Evolutionary conservation across 805 yeast genomes (phyloP).

Genomic region (Yamadazyma tumulicola): DNA sequence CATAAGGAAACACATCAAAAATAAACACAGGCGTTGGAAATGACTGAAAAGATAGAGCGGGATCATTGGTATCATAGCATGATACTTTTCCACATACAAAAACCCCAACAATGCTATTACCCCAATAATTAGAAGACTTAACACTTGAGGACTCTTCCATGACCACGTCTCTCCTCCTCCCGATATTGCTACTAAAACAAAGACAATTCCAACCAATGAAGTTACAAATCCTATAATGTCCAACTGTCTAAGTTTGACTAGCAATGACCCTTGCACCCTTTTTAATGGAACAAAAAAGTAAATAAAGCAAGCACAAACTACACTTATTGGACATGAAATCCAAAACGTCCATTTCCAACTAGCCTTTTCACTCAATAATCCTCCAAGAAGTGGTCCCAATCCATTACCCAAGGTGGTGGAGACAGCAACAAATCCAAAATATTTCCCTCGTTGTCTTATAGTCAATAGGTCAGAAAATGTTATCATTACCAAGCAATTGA

Average conservation of each 20-base stretch:
- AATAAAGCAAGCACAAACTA: conserved; percentile 6
- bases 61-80: conserved; percentile 51
- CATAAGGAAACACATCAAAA: conserved; percentile 40
- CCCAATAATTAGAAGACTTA: conserved; percentile 31
- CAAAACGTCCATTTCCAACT: conserved; percentile 14
- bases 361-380: conserved; percentile 9
- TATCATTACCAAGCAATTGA: conserved; percentile 49
- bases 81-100: conserved; percentile 45
- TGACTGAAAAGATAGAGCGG: conserved; percentile 36
- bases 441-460: conserved; percentile 49
- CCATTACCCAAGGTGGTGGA: conserved; percentile 49
- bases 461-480: conserved; percentile 56
- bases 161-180: conserved; percentile 63
- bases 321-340: conserved; percentile 12
- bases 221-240: conserved; percentile 53
- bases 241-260: conserved; percentile 40
- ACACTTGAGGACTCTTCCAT: conserved; percentile 48
- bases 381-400: conserved; percentile 45
- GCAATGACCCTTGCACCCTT: conserved; percentile 23
- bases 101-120: conserved; percentile 35
- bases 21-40: conserved; percentile 33
- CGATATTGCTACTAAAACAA: conserved; percentile 52
- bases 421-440: conserved; percentile 51
- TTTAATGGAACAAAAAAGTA: conserved; percentile 13
- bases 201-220: conserved; percentile 44